Conservation (phyloP, 495 filamentous ascomycete genomes). For the Penicillium crystallinum region DNA sequence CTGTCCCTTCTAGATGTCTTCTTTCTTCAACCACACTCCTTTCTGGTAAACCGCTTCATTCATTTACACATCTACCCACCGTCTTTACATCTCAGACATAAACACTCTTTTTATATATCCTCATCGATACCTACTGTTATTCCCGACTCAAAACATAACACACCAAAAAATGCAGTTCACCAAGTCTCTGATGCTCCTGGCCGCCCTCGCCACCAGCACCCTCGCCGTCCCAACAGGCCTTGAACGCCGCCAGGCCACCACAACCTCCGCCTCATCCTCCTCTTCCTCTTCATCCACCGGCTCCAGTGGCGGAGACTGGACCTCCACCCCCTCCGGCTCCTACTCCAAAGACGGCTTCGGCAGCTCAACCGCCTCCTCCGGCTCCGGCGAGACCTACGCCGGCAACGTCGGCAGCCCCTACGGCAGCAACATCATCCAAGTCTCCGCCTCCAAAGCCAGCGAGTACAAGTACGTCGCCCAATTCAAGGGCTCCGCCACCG, state of each 20-base stretch:
- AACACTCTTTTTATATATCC: conserved; percentile 5
- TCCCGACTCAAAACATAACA: background rate
- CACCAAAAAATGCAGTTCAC: conserved; percentile 30
- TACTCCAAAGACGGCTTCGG: conserved; percentile 32
- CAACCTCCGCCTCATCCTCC: conserved; percentile 5
- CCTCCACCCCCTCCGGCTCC: conserved; percentile 17
- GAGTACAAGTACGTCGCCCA: conserved; percentile 44
- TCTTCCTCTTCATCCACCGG: conserved; percentile 4
- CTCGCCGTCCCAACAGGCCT: conserved; percentile 20
- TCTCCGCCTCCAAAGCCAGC: conserved; percentile 27
- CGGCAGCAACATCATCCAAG: conserved; percentile 49
- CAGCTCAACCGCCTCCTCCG: conserved; percentile 19
- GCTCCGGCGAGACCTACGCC: conserved; percentile 30
- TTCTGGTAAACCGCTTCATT: conserved; percentile 19
- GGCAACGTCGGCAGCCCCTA: conserved; percentile 49
- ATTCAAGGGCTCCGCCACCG: conserved; percentile 36
- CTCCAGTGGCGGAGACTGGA: conserved; percentile 16
- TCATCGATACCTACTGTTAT: background rate
- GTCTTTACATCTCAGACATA: background rate
- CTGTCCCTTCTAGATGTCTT: background rate
- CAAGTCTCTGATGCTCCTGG: conserved; percentile 36
- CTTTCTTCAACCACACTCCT: conserved; percentile 17
- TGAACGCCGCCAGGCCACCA: conserved; percentile 24
- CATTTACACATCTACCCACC: conserved; percentile 11
- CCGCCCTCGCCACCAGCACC: conserved; percentile 28